phyloP scores from a whole-genome alignment of 2,329 filamentous ascomycete species.

The Sarocladium oryzae region DNA sequence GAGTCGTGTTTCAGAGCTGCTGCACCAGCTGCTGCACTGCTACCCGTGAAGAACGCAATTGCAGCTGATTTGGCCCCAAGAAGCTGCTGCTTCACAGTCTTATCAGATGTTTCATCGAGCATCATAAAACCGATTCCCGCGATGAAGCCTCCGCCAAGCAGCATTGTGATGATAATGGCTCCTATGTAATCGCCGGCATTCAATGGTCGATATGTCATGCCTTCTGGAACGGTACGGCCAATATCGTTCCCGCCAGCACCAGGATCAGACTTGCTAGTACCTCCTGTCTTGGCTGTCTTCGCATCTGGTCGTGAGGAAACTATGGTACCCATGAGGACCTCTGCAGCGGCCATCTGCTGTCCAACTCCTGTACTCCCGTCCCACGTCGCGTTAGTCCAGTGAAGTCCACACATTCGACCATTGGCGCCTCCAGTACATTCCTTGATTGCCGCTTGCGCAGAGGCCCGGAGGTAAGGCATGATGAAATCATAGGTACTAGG shows the following conservation, averaged over 20 bases:
- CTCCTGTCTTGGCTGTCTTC: constrained; percentile 46
- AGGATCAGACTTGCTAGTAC: constrained; percentile 46
- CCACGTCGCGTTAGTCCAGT: constrained; percentile 50
- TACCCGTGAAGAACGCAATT: constrained; percentile 16
- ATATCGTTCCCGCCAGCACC: constrained; percentile 40
- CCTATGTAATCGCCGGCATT: constrained; percentile 60
- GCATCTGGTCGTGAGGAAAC: constrained; percentile 37
- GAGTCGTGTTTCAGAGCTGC: constrained; percentile 15
- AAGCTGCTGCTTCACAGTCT: constrained; percentile 25
- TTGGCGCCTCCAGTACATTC: constrained; percentile 53
- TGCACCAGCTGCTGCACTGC: constrained; percentile 18
- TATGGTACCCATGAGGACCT: constrained; percentile 57
- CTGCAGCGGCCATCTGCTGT: constrained; percentile 64
- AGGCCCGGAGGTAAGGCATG: constrained; percentile 46
- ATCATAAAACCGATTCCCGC: constrained; percentile 45
- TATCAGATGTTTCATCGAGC: constrained; percentile 38
- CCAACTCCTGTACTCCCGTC: constrained; percentile 58
- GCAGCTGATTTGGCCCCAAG: constrained; percentile 19
- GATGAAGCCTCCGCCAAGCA: constrained; percentile 48
- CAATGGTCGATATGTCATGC: constrained; percentile 20
- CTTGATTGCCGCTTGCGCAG: constrained; percentile 49
- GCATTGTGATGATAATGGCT: constrained; percentile 56
- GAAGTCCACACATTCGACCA: constrained; percentile 52
- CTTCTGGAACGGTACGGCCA: constrained; percentile 26
- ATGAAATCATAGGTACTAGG: constrained; percentile 49